A percentile compares a stretch with the other conserved stretches of the same genome.
phyloP scores from a whole-genome alignment of 208 protist genomes.

The Acanthamoeba castellanii region DNA sequence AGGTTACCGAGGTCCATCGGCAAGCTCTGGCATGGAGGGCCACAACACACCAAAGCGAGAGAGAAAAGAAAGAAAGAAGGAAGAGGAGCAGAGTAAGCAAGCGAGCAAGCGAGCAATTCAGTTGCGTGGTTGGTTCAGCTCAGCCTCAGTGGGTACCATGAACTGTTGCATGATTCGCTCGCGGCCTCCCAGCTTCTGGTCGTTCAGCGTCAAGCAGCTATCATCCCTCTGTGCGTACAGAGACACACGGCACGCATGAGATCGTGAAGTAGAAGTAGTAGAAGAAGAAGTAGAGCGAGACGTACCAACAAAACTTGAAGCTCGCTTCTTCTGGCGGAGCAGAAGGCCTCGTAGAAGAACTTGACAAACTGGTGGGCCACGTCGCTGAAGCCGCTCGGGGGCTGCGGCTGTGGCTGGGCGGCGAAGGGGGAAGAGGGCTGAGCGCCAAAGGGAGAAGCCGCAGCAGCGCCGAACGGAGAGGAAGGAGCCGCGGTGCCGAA shows the following conservation, averaged over 20 bases:
- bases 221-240: not conserved
- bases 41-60: not conserved
- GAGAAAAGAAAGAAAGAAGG: no score
- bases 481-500: not conserved
- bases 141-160: not conserved
- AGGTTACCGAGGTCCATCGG: not conserved
- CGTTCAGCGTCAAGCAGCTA: slow-evolving; percentile 52
- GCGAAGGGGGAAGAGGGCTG: slow-evolving; percentile 21
- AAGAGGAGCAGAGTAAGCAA: no score
- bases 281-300: not conserved
- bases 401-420: not conserved
- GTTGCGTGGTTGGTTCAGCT: no score
- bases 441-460: not conserved
- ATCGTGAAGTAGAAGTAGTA: not conserved
- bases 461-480: not conserved
- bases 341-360: slow-evolving; percentile 59
- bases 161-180: slow-evolving; percentile 30
- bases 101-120: no score
- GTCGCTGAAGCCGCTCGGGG: not conserved
- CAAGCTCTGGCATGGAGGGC: not conserved
- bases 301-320: slow-evolving; percentile 52
- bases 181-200: slow-evolving; percentile 22
- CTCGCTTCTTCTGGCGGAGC: not conserved
- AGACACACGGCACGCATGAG: not conserved
- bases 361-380: slow-evolving; percentile 32